These are phyloP conservation scores for Fagus sylvatica DNA, from an alignment of 306 rosid species.

Conservation along the genomic window DNA sequence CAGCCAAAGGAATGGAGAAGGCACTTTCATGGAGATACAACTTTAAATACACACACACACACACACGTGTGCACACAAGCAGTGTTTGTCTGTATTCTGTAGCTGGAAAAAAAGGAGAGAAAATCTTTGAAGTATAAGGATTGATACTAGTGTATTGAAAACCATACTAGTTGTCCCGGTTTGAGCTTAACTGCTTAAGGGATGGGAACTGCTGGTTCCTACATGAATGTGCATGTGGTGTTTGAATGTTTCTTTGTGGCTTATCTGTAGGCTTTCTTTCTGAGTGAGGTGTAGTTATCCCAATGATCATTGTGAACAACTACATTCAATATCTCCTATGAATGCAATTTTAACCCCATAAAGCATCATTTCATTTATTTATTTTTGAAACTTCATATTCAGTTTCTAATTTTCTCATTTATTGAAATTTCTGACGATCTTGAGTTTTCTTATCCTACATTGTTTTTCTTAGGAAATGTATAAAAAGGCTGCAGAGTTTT, in stretches of 20 bases:
- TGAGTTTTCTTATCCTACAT: not conserved
- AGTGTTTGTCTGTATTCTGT: too few species aligned
- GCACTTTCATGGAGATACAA: not conserved
- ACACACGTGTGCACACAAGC: not conserved
- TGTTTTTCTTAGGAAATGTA: constrained; percentile 69
- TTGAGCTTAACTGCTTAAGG: not conserved
- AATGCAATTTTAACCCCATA: not conserved
- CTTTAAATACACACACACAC: not conserved
- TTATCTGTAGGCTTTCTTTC: not conserved
- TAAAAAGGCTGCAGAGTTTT: constrained; percentile 86
- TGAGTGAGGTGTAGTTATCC: not conserved
- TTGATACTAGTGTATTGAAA: not conserved
- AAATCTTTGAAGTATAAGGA: not conserved
- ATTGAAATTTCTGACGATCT: not conserved
- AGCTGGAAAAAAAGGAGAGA: not conserved
- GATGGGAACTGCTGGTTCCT: not conserved
- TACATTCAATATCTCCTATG: not conserved
- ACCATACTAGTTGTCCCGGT: not conserved
- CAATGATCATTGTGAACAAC: not conserved
- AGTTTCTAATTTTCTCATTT: not conserved
- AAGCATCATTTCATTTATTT: not conserved
- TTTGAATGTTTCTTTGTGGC: not conserved
- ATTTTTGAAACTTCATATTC: not conserved
- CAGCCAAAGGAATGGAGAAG: not conserved
- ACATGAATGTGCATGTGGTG: not conserved